Evolutionary conservation across 805 yeast genomes (phyloP), one percentile per base, ranked within the genome.

Genomic region (Crinitomyces ghanaensis): DNA sequence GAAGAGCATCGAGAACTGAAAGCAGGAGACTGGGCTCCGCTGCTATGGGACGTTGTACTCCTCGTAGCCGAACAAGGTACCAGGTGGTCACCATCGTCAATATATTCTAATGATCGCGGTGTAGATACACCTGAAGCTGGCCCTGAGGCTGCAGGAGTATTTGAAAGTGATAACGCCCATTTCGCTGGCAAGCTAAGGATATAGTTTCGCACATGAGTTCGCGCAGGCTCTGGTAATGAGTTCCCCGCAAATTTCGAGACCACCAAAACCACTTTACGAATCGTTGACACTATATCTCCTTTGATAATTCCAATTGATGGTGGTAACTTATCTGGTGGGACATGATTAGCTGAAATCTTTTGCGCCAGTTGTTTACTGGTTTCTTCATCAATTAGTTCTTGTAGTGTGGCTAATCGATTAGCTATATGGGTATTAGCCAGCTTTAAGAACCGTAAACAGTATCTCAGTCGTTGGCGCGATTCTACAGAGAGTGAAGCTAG

Each of bases 191-290:
- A 62, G 37, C 71, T 69, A 33, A 91, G 62, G 11, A 88, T 66
- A 24, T 79, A 76, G 41, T 78, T 81, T 23, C 96, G 67, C 9
- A 91, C 93, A 32, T 79, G 76, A 2, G 78, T 63, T 42, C 93
- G 70, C 5, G 85, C 84, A 3, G 82, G 80, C 43, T 77, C 84
- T 5, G 85, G 83, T 21, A 79, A 54, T 2, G 84, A 72, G 38
- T 66, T 72, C 0, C 86, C 84, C 1, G 85, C 81, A 45, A 83
- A 82, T 42, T 80, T 81, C 3, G 96, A 82, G 7, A 91, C 80
- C 24, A 88, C 72, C 26, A 75, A 72, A 22, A 86, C 85, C 30
- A 85, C 84, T 51, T 84, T 88, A 53, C 83, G 82, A 17, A 91
- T 86, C 0, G 96, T 91, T 1, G 80, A 70, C 6, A 86, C 77